A percentile compares a stretch with the other conserved stretches of the same genome.
Evolutionary conservation across 345 rosid species (phyloP).

Genomic region (Moricandia moricandioides): DNA sequence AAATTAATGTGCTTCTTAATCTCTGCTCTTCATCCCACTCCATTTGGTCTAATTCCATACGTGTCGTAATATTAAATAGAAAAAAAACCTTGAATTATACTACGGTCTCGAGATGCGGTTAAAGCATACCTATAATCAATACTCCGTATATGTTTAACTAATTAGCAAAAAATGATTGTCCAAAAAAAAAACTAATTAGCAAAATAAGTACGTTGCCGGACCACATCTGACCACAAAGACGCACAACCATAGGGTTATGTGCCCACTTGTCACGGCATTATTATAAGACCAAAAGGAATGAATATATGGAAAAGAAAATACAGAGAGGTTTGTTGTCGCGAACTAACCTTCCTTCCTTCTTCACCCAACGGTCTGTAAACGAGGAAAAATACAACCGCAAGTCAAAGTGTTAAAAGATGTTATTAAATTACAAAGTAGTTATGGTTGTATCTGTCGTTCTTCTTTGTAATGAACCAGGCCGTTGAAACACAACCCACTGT

Average conservation of each 20-base stretch:
- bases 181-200: too few relatives aligned
- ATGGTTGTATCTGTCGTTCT: conserved; percentile 44
- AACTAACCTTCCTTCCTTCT: not conserved
- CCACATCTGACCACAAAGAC: conserved; percentile 30
- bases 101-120: conserved; percentile 17
- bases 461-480: conserved; percentile 18
- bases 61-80: not conserved
- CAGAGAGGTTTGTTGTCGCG: conserved; percentile 24
- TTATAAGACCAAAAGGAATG: conserved; percentile 31
- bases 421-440: not conserved
- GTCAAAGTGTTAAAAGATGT: conserved; percentile 24
- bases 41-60: conserved; percentile 1
- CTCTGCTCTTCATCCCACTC: conserved; percentile 1
- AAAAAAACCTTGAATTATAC: not conserved
- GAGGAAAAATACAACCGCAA: conserved; percentile 31
- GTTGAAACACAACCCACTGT: conserved; percentile 24
- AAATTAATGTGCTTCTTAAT: conserved; percentile 3
- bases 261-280: conserved; percentile 14
- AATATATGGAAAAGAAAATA: conserved; percentile 6
- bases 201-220: not conserved
- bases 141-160: not conserved
- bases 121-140: conserved; percentile 27
- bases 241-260: conserved; percentile 9
- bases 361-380: conserved; percentile 28
- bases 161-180: too few relatives aligned